Evolutionary conservation across 1,284 basidiomycete species (phyloP).

Genomic region (Microbotryomycetes sp.): DNA sequence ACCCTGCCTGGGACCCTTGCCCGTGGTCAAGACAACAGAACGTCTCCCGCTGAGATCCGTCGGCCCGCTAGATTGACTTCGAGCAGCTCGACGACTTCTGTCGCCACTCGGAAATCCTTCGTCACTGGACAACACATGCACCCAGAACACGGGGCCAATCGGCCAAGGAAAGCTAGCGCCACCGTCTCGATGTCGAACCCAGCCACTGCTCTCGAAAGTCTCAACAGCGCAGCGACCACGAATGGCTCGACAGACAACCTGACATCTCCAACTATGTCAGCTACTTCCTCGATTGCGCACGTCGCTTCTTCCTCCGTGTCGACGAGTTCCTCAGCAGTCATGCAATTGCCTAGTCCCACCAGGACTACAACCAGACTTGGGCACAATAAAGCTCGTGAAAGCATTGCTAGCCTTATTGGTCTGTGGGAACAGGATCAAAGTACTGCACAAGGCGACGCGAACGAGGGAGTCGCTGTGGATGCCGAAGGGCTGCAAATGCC

Average conservation of each 20-base stretch:
- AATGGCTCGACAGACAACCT: not conserved
- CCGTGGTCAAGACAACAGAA: no score
- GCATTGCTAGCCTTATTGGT: slow-evolving; percentile 29
- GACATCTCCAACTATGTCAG: not conserved
- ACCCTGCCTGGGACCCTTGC: no score
- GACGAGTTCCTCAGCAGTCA: not conserved
- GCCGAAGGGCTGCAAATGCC: not conserved
- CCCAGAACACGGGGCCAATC: not conserved
- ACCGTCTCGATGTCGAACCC: slow-evolving; percentile 26
- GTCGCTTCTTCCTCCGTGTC: not conserved
- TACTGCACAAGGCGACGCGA: not conserved
- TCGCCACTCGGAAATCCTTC: not conserved
- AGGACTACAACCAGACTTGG: not conserved
- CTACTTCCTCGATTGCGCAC: slow-evolving; percentile 8
- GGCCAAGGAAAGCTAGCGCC: slow-evolving; percentile 28
- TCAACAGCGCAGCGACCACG: no score
- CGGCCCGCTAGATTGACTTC: not conserved
- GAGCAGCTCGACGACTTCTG: not conserved
- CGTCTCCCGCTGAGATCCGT: not conserved
- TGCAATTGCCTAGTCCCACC: not conserved
- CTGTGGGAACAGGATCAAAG: slow-evolving; percentile 25
- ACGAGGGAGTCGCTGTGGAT: not conserved
- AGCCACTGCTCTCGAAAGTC: not conserved
- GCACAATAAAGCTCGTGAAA: slow-evolving; percentile 15
- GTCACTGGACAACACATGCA: no score